Conservation (phyloP, 345 rosid species). For the Balakata baccata region DNA sequence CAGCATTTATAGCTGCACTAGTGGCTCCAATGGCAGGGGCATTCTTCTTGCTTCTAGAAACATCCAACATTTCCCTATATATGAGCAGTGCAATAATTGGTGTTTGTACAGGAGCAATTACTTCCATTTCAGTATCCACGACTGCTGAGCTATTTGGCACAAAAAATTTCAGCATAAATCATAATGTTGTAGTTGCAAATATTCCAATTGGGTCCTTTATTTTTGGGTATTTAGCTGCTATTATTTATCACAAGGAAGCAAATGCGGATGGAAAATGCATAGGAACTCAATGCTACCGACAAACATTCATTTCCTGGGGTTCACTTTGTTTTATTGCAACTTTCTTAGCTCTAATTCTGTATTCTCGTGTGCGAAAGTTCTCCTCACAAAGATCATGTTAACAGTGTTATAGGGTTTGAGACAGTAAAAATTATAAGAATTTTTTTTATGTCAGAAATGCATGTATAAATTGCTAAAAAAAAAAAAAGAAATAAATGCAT, state of each 20-base stretch:
- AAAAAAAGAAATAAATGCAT: no score
- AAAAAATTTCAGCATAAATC: constrained; percentile 71
- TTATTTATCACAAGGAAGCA: constrained; percentile 46
- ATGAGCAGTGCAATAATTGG: constrained; percentile 68
- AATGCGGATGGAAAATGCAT: constrained; percentile 47
- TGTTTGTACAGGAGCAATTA: constrained; percentile 68
- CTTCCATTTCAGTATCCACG: constrained; percentile 60
- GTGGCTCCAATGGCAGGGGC: constrained; percentile 60
- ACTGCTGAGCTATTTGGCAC: constrained; percentile 79
- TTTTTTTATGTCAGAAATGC: no score
- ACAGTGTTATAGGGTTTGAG: no score
- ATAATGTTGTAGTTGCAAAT: constrained; percentile 66
- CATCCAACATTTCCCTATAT: constrained; percentile 40
- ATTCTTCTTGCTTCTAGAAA: constrained; percentile 53
- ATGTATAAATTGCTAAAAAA: no score
- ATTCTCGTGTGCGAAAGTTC: constrained; percentile 51
- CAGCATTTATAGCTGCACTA: constrained; percentile 51
- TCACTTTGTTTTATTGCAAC: constrained; percentile 54
- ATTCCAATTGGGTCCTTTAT: constrained; percentile 84
- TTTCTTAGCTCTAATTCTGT: constrained; percentile 45
- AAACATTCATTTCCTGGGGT: constrained; percentile 71
- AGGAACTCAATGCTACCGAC: constrained; percentile 60
- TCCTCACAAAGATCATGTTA: constrained; percentile 23
- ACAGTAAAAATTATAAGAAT: no score
- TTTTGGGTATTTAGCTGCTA: constrained; percentile 70